phyloP scores from a whole-genome alignment of 345 rosid species.

The Eucalyptus pumila region DNA sequence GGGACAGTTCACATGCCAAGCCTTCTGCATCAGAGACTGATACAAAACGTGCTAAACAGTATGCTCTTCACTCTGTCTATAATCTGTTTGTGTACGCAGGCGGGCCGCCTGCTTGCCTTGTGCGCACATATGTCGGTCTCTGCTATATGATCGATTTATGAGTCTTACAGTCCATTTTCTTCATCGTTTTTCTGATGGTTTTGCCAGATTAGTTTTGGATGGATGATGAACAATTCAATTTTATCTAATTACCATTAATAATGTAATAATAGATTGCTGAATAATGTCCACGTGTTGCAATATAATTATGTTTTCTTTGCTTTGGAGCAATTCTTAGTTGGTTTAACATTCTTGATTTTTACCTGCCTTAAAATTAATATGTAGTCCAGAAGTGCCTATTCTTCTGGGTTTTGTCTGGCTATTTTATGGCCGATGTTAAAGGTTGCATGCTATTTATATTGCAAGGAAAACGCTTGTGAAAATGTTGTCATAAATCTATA shows the following conservation, averaged over 20 bases:
- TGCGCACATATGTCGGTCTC: background rate
- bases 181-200: background rate
- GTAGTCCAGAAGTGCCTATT: background rate
- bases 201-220: background rate
- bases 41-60: slow-evolving; percentile 88
- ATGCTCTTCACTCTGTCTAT: slow-evolving; percentile 11
- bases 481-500: background rate
- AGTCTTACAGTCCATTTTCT: background rate
- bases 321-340: background rate
- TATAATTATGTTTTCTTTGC: background rate
- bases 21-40: slow-evolving; percentile 47
- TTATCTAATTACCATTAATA: background rate
- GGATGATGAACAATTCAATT: background rate
- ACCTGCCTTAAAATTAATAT: background rate
- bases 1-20: slow-evolving; percentile 30
- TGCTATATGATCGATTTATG: background rate
- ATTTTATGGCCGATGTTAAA: background rate
- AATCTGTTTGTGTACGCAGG: background rate
- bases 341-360: background rate
- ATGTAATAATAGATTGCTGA: background rate
- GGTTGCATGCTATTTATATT: background rate
- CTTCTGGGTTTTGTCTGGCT: background rate
- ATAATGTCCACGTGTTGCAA: background rate
- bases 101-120: background rate
- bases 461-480: background rate